phyloP scores from a whole-genome alignment of 169 alveolate genomes.

The Plasmodium sp. region DNA sequence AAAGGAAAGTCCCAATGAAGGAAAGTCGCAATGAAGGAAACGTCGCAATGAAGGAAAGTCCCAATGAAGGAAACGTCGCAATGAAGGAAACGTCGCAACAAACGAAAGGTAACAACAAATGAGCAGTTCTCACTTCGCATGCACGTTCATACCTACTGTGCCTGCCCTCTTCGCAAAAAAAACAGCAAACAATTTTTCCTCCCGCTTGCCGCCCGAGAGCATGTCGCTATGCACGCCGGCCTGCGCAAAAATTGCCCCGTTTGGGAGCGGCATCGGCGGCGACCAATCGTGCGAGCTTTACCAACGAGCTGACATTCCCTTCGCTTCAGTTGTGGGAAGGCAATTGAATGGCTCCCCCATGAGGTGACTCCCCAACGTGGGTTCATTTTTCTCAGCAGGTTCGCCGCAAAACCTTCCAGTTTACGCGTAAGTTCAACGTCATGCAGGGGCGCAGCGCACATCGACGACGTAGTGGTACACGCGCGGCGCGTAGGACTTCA shows the following conservation, averaged over 20 bases:
- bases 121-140: neutral
- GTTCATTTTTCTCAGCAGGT: neutral
- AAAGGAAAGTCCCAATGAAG: neutral
- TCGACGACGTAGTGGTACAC: slow-evolving; percentile 79
- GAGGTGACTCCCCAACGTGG: neutral
- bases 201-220: neutral
- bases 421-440: neutral
- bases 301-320: neutral
- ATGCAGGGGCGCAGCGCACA: slow-evolving; percentile 5
- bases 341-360: neutral
- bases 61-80: too few species aligned
- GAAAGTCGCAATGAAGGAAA: too few species aligned
- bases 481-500: slow-evolving; percentile 80
- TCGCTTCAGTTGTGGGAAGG: neutral
- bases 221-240: neutral
- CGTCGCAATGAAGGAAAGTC: too few species aligned
- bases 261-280: neutral
- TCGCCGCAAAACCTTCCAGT: neutral
- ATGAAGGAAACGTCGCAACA: neutral
- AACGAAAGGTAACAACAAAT: neutral
- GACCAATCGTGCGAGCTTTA: neutral
- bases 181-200: neutral
- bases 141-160: neutral
- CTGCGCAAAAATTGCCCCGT: neutral
- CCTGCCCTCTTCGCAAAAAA: neutral